Conservation (phyloP, 2,329 filamentous ascomycete genomes). For the Polytolypa hystricis region DNA sequence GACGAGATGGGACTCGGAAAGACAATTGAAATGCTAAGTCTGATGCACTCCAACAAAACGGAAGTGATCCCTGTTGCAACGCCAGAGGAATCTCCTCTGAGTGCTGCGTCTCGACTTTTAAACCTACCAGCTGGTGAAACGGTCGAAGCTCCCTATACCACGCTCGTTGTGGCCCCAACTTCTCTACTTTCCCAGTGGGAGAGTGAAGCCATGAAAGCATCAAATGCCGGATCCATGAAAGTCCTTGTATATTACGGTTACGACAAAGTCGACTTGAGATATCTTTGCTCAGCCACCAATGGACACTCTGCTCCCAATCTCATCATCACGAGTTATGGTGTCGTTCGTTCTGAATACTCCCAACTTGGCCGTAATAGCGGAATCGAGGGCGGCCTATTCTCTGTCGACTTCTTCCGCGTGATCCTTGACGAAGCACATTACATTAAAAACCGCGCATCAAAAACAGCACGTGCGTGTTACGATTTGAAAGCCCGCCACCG, state of each 20-base stretch:
- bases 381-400: conserved; percentile 67
- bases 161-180: conserved; percentile 92
- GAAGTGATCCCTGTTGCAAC: conserved; percentile 23
- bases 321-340: conserved; percentile 89
- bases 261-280: conserved; percentile 73
- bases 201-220: conserved; percentile 86
- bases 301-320: conserved; percentile 69
- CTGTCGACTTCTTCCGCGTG: conserved; percentile 84
- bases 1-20: conserved; percentile 97
- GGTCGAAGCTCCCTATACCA: conserved; percentile 74
- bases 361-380: conserved; percentile 54
- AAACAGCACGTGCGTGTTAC: conserved; percentile 91
- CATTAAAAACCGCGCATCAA: conserved; percentile 83
- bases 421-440: conserved; percentile 93
- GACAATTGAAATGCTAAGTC: conserved; percentile 94
- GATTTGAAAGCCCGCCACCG: conserved; percentile 75
- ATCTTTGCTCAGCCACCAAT: conserved; percentile 66
- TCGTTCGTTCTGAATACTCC: conserved; percentile 79
- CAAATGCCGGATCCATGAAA: conserved; percentile 69
- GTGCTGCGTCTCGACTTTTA: background rate
- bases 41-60: conserved; percentile 74
- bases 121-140: conserved; percentile 21
- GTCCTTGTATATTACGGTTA: conserved; percentile 83
- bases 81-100: background rate
- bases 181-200: conserved; percentile 96